Evolutionary conservation across 2,329 filamentous ascomycete genomes (phyloP).

Genomic region (Diatrype stigma): DNA sequence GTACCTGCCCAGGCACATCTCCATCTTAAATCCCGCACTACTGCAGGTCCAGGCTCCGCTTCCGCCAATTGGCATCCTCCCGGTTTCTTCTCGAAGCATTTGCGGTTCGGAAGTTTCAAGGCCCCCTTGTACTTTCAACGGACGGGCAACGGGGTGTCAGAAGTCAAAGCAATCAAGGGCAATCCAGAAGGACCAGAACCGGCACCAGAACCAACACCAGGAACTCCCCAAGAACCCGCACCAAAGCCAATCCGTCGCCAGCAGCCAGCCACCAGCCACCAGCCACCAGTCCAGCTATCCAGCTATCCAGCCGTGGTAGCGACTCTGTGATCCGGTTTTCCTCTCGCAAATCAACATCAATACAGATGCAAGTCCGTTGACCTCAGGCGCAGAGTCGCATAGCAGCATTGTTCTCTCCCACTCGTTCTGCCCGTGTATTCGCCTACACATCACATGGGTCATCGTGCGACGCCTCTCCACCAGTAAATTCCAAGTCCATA

Average conservation of each 20-base stretch:
- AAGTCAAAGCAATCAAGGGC: background rate
- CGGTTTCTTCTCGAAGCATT: background rate
- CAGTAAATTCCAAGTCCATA: background rate
- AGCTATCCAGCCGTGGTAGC: no score
- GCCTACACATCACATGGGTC: background rate
- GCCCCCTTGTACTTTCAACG: conserved; percentile 4
- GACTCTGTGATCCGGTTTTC: no score
- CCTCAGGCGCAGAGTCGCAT: no score
- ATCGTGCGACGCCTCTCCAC: background rate
- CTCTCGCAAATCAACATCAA: no score
- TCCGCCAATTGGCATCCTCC: background rate
- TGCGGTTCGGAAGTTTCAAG: background rate
- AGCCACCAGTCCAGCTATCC: no score
- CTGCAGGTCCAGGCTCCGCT: background rate
- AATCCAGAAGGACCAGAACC: no score
- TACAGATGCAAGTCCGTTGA: no score
- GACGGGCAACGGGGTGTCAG: background rate
- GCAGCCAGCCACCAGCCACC: no score
- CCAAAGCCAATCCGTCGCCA: no score
- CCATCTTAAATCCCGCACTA: background rate
- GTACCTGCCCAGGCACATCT: background rate
- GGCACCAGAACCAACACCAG: no score
- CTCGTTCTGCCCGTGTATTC: background rate
- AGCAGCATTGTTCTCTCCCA: no score
- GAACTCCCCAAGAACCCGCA: no score